Conservation (phyloP, 768 basidiomycete genomes). For the Hydnomerulius pinastri region DNA sequence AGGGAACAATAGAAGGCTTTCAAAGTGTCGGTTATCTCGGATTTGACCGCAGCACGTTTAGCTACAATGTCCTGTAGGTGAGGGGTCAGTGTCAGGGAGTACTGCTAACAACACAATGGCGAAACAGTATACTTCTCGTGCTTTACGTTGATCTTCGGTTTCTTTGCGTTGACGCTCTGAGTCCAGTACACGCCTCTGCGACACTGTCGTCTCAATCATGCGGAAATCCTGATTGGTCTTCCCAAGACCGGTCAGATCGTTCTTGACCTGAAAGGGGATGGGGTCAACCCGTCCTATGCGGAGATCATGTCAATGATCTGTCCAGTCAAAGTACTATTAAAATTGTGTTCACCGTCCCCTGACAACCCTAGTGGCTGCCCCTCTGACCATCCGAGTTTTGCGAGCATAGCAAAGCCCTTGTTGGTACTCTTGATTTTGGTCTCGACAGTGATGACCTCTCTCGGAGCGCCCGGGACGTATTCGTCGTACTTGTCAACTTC, state of each 20-base stretch:
- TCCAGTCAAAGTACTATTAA: background rate
- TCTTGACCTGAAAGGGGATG: constrained; percentile 78
- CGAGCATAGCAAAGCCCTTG: constrained; percentile 78
- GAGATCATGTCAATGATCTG: background rate
- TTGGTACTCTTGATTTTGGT: constrained; percentile 79
- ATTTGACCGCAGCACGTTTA: constrained; percentile 62
- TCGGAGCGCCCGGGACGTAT: constrained; percentile 48
- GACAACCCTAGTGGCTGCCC: constrained; percentile 78
- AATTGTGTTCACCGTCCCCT: constrained; percentile 58
- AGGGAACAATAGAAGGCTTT: constrained; percentile 78
- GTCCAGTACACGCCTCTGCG: constrained; percentile 76
- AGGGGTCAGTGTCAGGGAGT: constrained; percentile 7
- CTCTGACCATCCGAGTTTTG: constrained; percentile 82
- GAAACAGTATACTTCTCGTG: constrained; percentile 62
- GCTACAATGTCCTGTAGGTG: constrained; percentile 58
- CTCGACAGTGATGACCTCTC: constrained; percentile 77
- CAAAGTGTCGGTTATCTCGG: constrained; percentile 68
- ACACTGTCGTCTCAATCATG: constrained; percentile 84
- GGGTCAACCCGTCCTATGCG: constrained; percentile 78
- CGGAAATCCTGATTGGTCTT: constrained; percentile 77
- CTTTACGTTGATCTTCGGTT: constrained; percentile 72
- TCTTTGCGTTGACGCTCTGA: constrained; percentile 82
- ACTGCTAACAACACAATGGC: background rate
- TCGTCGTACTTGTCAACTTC: constrained; percentile 72
- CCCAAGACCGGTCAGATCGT: constrained; percentile 77